Percentiles rank a stretch among this genome's conserved stretches.
phyloP scores from a whole-genome alignment of 176 grass and related monocot genomes.

The Musa beccarii region DNA sequence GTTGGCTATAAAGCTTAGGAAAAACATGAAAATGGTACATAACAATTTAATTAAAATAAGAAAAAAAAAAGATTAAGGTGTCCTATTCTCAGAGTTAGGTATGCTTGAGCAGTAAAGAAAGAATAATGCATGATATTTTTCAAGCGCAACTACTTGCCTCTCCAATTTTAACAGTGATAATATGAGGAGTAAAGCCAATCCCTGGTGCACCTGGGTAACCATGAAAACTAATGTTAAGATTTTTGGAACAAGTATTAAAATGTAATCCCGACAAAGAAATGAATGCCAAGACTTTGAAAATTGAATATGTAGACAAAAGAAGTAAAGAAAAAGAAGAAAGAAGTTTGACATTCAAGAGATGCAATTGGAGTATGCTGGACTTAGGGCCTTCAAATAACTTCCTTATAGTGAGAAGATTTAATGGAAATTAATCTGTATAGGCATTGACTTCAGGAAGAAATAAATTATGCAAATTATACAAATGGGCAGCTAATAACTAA shows the following conservation, averaged over 20 bases:
- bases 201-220: conserved; percentile 62
- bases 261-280: neutral
- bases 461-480: neutral
- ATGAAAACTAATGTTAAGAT: conserved; percentile 1
- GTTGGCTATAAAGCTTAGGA: neutral
- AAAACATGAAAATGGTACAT: neutral
- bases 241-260: conserved; percentile 8
- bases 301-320: neutral
- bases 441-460: neutral
- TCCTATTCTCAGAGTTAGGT: neutral
- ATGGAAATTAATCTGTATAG: neutral
- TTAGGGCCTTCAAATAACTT: neutral
- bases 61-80: neutral
- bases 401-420: neutral
- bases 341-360: too few relatives aligned
- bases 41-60: neutral
- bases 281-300: neutral
- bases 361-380: neutral
- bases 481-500: too few relatives aligned
- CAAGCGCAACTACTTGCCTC: conserved; percentile 46
- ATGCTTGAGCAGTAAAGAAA: neutral
- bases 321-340: neutral
- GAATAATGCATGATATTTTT: neutral
- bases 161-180: conserved; percentile 78
- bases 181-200: conserved; percentile 89